A percentile compares a stretch with the other conserved stretches of the same genome.
Evolutionary conservation across 75 land plant genomes (phyloP).

Genomic region (Picea glauca): DNA sequence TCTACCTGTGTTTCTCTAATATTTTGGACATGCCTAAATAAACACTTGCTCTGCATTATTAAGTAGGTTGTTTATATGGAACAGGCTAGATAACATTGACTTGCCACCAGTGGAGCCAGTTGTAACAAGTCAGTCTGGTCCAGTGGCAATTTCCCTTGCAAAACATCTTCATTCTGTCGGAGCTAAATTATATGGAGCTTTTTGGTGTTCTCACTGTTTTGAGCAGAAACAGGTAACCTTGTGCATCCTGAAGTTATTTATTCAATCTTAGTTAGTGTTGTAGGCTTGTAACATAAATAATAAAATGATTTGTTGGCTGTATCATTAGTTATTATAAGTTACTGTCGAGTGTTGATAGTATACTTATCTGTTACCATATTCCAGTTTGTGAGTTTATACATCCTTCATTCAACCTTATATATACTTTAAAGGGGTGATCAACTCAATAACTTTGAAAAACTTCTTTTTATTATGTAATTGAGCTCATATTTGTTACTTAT

Average conservation of each 20-base stretch:
- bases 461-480: not conserved
- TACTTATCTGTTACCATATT: not conserved
- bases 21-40: not conserved
- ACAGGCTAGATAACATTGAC: conserved; percentile 59
- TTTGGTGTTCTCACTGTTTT: conserved; percentile 95
- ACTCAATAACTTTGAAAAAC: not conserved
- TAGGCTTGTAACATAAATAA: not conserved
- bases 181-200: conserved; percentile 95
- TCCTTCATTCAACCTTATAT: not conserved
- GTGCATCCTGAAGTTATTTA: not conserved
- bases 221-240: conserved; percentile 87
- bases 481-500: not conserved
- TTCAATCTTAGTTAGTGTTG: not conserved
- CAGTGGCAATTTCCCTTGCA: conserved; percentile 69
- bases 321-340: not conserved
- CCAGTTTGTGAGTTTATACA: not conserved
- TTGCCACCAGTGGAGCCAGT: conserved; percentile 61
- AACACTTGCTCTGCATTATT: not conserved
- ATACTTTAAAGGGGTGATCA: not conserved
- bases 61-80: not conserved
- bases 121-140: conserved; percentile 63
- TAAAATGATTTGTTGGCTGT: not conserved
- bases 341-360: not conserved
- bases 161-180: conserved; percentile 74
- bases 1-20: not conserved